Percentiles rank a stretch among this genome's conserved stretches.
These are phyloP conservation scores for Phytophthora kernoviae DNA, from an alignment of 352 stramenopile genomes.

Conservation along the genomic window DNA sequence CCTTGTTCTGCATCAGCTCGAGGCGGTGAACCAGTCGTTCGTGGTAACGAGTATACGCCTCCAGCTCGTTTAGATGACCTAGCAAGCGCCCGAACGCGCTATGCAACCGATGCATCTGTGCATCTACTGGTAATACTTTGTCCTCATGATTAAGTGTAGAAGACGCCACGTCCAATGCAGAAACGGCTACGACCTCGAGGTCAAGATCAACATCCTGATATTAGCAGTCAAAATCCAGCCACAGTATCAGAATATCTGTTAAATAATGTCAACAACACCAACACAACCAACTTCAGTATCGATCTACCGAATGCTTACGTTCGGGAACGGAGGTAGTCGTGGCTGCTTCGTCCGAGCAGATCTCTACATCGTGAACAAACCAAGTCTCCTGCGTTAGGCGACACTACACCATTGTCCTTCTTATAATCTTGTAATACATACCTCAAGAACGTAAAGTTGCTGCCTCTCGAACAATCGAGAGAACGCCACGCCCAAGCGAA, in stretches of 20 bases:
- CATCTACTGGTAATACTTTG: slow-evolving; percentile 17
- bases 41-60: slow-evolving; percentile 41
- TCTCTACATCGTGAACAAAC: slow-evolving; percentile 14
- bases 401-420: not conserved
- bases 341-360: slow-evolving; percentile 18
- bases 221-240: not conserved
- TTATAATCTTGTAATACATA: slow-evolving; percentile 3
- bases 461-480: slow-evolving; percentile 57
- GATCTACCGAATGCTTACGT: slow-evolving; percentile 20
- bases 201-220: slow-evolving; percentile 37
- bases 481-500: slow-evolving; percentile 59
- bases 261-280: not conserved
- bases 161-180: slow-evolving; percentile 9
- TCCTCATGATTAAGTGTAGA: not conserved
- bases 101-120: slow-evolving; percentile 48
- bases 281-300: not conserved
- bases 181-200: slow-evolving; percentile 4
- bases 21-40: slow-evolving; percentile 46
- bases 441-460: slow-evolving; percentile 44
- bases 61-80: slow-evolving; percentile 42
- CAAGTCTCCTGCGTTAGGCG: not conserved
- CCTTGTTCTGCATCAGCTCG: slow-evolving; percentile 33
- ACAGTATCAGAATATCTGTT: not conserved
- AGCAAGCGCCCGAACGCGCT: slow-evolving; percentile 46
- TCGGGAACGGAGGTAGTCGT: slow-evolving; percentile 43